Base-by-base conservation (phyloP, 1,139 yeast genomes). In the Saccharomyces hybrid region DNA sequence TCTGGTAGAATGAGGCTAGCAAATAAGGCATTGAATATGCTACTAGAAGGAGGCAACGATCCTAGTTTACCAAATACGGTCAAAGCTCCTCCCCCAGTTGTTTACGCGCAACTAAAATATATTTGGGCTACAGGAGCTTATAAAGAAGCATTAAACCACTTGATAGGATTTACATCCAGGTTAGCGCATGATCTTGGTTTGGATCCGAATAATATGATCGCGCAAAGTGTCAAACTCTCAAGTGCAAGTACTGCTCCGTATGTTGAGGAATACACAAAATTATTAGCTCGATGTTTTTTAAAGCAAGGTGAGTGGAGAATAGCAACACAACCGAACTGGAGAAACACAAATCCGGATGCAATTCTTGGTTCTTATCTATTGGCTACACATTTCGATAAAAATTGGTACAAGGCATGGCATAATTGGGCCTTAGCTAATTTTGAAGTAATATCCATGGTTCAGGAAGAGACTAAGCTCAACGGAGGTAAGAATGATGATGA, bases 271-370 rank as follows among this genome's bases (percentile, higher is more conserved):
- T 88, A 88, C 64, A 90, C 97, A n/a, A 86, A 82, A 62, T 75
- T 95, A 38, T 75, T 95, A 50, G 98, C 99, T 0, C 79, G 98
- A 63, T 95, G 99, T 66, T 95, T 91, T 74, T 78, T 93, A 71
- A 95, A 93, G 65, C 99, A 93, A 73, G 99, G 99, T 62, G 97
- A 93, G 70, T 95, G 99, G 99, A 95, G 91, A 64, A 88, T 91
- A 56, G 86, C 89, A 0, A 73, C 91, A 62, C 84, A 85, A 57
- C 80, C 78, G 52, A 81, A 82, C 58, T 91, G 97, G 96, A 80
- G 90, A 65, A 80, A 83, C 19, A 79, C 77, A 47, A 73, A 75
- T 56, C 71, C 78, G 0, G 96, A 87, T 60, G 84, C 91, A 0
- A 89, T 95, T 60, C 75, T 95, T 58, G 97, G 98, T 11, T 93